These are phyloP conservation scores for Tympanopsis confertula DNA, from an alignment of 2,329 filamentous ascomycete species.

Conservation along the genomic window DNA sequence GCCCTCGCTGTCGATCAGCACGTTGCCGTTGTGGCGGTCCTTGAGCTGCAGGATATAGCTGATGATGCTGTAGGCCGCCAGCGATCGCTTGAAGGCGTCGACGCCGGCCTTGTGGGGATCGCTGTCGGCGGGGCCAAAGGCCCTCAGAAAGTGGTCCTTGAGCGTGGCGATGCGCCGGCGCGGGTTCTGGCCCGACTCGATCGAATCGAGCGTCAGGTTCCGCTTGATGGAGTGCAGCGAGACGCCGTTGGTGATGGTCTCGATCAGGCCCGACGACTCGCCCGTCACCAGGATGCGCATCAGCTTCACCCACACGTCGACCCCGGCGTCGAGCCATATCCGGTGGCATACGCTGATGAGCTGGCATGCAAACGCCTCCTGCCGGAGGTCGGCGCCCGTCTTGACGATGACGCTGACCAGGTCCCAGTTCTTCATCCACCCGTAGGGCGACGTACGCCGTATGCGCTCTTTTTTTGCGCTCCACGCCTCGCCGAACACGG, in stretches of 20 bases:
- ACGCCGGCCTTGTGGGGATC: constrained; percentile 61
- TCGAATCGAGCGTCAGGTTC: constrained; percentile 64
- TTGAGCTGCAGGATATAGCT: constrained; percentile 77
- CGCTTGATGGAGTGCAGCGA: constrained; percentile 79
- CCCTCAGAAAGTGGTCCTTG: constrained; percentile 70
- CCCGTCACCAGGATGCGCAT: constrained; percentile 82
- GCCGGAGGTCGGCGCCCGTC: constrained; percentile 69
- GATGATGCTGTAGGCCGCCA: constrained; percentile 77
- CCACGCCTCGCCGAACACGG: constrained; percentile 81
- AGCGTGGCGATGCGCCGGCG: constrained; percentile 68
- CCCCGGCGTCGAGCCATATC: constrained; percentile 65
- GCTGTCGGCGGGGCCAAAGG: constrained; percentile 61
- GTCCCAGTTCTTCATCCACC: constrained; percentile 86
- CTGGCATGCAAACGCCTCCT: constrained; percentile 80
- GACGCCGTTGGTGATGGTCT: constrained; percentile 80
- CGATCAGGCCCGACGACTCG: constrained; percentile 72
- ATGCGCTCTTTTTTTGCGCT: constrained; percentile 74
- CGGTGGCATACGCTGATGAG: constrained; percentile 71
- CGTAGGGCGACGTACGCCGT: constrained; percentile 71
- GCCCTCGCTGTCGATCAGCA: constrained; percentile 73
- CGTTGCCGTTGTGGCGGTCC: constrained; percentile 77
- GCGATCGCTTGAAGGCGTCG: constrained; percentile 68
- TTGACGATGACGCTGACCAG: constrained; percentile 79
- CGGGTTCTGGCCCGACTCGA: constrained; percentile 63
- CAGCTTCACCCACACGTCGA: constrained; percentile 76